Evolutionary conservation across 2,329 filamentous ascomycete species (phyloP), one percentile per base, ranked within the genome.

Genomic region (Trichothecium roseum): DNA sequence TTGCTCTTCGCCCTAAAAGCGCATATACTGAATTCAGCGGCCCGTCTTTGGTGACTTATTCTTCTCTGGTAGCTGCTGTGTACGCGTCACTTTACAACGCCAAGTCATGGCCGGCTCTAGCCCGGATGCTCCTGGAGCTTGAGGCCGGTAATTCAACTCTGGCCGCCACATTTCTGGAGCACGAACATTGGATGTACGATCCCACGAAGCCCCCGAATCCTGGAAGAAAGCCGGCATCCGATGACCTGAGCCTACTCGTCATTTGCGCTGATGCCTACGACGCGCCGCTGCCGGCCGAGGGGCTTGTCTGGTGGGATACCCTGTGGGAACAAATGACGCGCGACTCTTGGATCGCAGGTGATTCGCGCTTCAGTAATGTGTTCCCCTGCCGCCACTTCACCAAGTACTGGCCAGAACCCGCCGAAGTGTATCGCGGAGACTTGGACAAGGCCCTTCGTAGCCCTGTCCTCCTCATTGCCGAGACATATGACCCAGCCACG

Each of bases 401-500:
- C 8, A 50, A 51, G 1, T 64, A 64, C 42, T 69, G 66, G 66
- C 61, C 64, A 2, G 28, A 55, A 13, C 59, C 62, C 0, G 64
- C 62, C 1, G 66, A 66, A 37, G 63, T 66, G 5, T 70, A 60
- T 42, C 60, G 65, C 4, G 66, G 65, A 10, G 55, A 60, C 32
- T 47, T 70, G 18, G 63, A 66, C 45, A 44, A 56, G 32, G 60
- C 60, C 0, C 55, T 70, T 8, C 57, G 53, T 17, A 42, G 63
- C 37, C 64, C 67, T 1, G 48, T 70, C 3, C 45, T 70, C 28
- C 52, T 71, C 28, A 61, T 70, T 28, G 64, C 66, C 1, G 64
- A 65, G 51, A 62, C 62, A 5, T 63, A 70, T 37, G 67, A 70
- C 38, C 66, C 66, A 1, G 66, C 66, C 2, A 70, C 67, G 6